Conservation (phyloP, 352 stramenopile genomes). For the Peronospora belbahrii region DNA sequence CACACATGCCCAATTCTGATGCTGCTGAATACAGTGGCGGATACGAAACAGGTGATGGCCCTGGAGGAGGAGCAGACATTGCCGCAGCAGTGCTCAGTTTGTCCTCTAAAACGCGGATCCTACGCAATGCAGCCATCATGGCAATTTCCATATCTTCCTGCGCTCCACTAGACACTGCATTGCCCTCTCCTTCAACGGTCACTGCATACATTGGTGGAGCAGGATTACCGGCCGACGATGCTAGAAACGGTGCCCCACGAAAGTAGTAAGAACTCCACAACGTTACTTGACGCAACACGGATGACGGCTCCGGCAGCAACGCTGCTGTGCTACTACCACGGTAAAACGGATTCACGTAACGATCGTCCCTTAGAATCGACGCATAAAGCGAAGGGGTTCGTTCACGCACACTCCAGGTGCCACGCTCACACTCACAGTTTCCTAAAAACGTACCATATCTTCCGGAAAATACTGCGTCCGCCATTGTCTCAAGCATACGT, state of each 20-base stretch:
- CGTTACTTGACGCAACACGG: slow-evolving; percentile 61
- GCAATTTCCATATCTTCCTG: slow-evolving; percentile 53
- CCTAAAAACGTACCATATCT: slow-evolving; percentile 83
- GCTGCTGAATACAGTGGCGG: slow-evolving; percentile 21
- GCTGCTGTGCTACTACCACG: slow-evolving; percentile 36
- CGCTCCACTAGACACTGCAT: slow-evolving; percentile 6
- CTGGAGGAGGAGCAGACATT: slow-evolving; percentile 5
- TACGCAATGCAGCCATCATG: slow-evolving; percentile 42
- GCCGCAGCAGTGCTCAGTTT: slow-evolving; percentile 27
- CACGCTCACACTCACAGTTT: slow-evolving; percentile 80
- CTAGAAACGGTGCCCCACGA: slow-evolving; percentile 40
- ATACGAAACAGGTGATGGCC: slow-evolving; percentile 21
- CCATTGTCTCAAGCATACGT: slow-evolving; percentile 56
- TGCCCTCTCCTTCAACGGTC: slow-evolving; percentile 10
- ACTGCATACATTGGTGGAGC: slow-evolving; percentile 36
- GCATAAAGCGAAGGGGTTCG: slow-evolving; percentile 72
- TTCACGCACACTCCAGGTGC: slow-evolving; percentile 34
- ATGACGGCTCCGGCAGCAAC: slow-evolving; percentile 46
- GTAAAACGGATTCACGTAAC: slow-evolving; percentile 72
- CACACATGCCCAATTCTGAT: slow-evolving; percentile 13
- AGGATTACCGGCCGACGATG: slow-evolving; percentile 35
- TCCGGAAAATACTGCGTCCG: slow-evolving; percentile 64
- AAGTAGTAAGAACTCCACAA: slow-evolving; percentile 82
- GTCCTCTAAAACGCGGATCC: slow-evolving; percentile 50
- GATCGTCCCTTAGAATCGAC: slow-evolving; percentile 38